Conservation (phyloP, 164 flowering plant genomes). For the Chimonanthus praecox region DNA sequence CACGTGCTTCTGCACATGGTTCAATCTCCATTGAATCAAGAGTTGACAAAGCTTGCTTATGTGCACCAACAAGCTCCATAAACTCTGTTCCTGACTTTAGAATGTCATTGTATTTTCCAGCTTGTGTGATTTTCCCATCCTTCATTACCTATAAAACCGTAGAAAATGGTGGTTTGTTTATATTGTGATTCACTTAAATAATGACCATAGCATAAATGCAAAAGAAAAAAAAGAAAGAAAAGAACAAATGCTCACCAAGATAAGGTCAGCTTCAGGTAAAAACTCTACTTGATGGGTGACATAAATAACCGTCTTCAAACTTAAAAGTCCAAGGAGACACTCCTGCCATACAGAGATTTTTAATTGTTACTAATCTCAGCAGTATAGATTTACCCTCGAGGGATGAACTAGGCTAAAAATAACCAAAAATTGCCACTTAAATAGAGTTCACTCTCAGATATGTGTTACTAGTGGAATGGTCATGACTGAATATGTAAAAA, state of each 20-base stretch:
- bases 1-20: slow-evolving; percentile 5
- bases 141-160: slow-evolving; percentile 51
- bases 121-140: slow-evolving; percentile 77
- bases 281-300: slow-evolving; percentile 81
- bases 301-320: slow-evolving; percentile 59
- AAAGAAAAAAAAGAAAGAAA: not conserved
- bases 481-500: not conserved
- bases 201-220: not conserved
- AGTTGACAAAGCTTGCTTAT: slow-evolving; percentile 57
- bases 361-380: not conserved
- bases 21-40: slow-evolving; percentile 26
- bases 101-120: slow-evolving; percentile 75
- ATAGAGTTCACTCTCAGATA: not conserved
- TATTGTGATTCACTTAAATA: not conserved
- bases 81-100: slow-evolving; percentile 70
- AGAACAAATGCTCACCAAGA: slow-evolving; percentile 36
- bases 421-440: not conserved
- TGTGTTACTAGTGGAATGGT: not conserved
- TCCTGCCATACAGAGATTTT: slow-evolving; percentile 31
- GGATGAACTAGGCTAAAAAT: not conserved
- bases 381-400: too few relatives aligned
- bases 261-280: slow-evolving; percentile 61
- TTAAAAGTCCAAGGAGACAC: slow-evolving; percentile 49
- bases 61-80: slow-evolving; percentile 89
- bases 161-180: not conserved